A percentile compares a stretch with the other conserved stretches of the same genome.
Evolutionary conservation across 2,329 filamentous ascomycete species (phyloP).

Genomic region (Claviceps spartinae): DNA sequence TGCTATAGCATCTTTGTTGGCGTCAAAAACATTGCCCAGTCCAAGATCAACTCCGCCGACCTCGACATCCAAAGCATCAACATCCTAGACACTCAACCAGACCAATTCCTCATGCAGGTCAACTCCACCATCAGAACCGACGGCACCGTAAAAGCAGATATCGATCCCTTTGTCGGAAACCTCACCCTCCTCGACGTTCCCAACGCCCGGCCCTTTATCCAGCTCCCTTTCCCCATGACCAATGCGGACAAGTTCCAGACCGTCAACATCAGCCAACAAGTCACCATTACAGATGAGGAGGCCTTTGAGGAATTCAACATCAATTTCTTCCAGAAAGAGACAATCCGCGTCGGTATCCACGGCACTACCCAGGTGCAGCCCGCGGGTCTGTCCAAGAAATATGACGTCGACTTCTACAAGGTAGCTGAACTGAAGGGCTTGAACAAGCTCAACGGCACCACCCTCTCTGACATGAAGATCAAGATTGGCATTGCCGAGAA

Average conservation of each 20-base stretch:
- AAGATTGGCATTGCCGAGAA: constrained; percentile 4
- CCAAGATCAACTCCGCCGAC: constrained; percentile 38
- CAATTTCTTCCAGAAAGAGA: constrained; percentile 37
- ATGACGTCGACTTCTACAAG: constrained; percentile 42
- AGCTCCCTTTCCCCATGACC: constrained; percentile 37
- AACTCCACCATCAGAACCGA: constrained; percentile 41
- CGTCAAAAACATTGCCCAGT: constrained; percentile 42
- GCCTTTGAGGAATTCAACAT: constrained; percentile 43
- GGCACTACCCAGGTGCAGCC: constrained; percentile 40
- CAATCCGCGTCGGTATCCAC: constrained; percentile 34
- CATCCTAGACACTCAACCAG: constrained; percentile 31
- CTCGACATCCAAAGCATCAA: constrained; percentile 38
- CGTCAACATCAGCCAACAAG: constrained; percentile 38
- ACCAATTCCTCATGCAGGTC: constrained; percentile 37
- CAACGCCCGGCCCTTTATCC: constrained; percentile 34
- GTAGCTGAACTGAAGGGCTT: constrained; percentile 35
- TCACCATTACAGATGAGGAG: constrained; percentile 30
- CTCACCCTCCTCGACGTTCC: constrained; percentile 41
- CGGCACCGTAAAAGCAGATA: constrained; percentile 35
- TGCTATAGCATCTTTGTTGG: constrained; percentile 38
- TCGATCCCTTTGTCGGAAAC: constrained; percentile 35
- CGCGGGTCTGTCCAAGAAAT: constrained; percentile 33
- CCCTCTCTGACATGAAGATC: constrained; percentile 23
- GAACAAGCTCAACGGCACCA: constrained; percentile 42
- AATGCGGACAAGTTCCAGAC: constrained; percentile 32